Percentiles rank a stretch among this genome's conserved stretches.
These are phyloP conservation scores for Cinnamomum micranthum DNA, from an alignment of 164 flowering plant genomes.

Conservation along the genomic window DNA sequence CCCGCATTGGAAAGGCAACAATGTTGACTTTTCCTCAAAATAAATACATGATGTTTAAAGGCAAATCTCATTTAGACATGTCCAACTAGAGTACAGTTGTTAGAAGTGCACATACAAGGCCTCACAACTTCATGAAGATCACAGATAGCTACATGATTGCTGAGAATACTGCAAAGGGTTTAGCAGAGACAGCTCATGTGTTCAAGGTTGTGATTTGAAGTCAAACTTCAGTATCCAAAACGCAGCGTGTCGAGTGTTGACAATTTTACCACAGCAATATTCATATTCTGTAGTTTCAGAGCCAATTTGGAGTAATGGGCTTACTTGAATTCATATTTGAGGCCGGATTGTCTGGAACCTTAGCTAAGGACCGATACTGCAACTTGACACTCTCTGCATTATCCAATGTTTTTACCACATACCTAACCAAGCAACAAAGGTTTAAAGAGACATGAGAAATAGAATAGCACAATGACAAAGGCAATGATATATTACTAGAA, in stretches of 20 bases:
- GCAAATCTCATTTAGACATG: neutral
- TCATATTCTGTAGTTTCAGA: slow-evolving; percentile 16
- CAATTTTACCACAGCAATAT: neutral
- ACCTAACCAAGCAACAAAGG: slow-evolving; percentile 41
- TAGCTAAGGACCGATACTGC: slow-evolving; percentile 94
- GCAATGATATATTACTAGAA: neutral
- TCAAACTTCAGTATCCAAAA: neutral
- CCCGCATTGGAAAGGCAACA: neutral
- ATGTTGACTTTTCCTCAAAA: neutral
- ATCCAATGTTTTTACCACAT: slow-evolving; percentile 92
- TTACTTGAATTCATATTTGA: slow-evolving; percentile 38
- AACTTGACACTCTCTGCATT: slow-evolving; percentile 94
- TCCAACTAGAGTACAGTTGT: neutral
- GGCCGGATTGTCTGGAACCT: slow-evolving; percentile 47
- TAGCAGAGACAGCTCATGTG: neutral
- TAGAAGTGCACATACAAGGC: neutral
- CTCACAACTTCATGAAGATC: neutral
- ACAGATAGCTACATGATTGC: neutral
- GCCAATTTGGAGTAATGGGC: slow-evolving; percentile 55
- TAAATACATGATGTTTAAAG: slow-evolving; percentile 1
- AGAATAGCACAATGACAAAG: neutral
- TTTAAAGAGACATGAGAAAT: neutral
- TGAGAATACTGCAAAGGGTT: neutral
- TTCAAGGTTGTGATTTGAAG: neutral
- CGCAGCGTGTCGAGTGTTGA: neutral